These are phyloP conservation scores for Trametes villosa DNA, from an alignment of 768 basidiomycete genomes.

Conservation along the genomic window DNA sequence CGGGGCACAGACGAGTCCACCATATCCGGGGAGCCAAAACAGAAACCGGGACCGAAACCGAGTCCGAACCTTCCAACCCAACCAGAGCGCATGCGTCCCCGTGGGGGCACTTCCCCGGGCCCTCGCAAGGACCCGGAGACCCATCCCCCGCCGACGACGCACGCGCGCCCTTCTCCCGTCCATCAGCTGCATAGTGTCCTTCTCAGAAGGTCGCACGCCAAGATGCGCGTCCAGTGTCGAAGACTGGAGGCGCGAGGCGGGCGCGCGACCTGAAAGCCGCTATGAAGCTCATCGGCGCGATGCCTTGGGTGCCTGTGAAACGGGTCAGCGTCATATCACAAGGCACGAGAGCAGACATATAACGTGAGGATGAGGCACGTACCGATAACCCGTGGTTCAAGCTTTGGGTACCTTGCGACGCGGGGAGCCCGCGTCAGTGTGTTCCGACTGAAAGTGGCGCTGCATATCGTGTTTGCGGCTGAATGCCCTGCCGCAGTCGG, in stretches of 20 bases:
- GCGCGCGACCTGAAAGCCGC: conserved; percentile 13
- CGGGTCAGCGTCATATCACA: not conserved
- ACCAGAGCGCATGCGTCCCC: conserved; percentile 10
- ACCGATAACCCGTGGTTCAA: conserved; percentile 2
- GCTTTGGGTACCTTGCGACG: conserved; percentile 7
- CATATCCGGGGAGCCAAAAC: too few species aligned
- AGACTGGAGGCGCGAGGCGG: conserved; percentile 1
- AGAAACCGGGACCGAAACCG: too few species aligned
- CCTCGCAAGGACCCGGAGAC: not conserved
- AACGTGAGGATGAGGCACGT: not conserved
- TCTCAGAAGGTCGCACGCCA: conserved; percentile 10
- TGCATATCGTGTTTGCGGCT: conserved; percentile 18
- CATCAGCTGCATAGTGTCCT: conserved; percentile 19
- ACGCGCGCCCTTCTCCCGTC: conserved; percentile 12
- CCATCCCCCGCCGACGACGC: not conserved
- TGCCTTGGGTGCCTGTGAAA: conserved; percentile 5
- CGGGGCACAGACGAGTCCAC: too few species aligned
- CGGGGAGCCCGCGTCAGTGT: conserved; percentile 19
- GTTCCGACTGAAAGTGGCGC: conserved; percentile 14
- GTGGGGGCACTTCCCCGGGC: conserved; percentile 7
- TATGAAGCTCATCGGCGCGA: conserved; percentile 13
- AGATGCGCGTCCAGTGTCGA: conserved; percentile 1
- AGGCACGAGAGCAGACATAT: not conserved
- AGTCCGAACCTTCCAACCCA: not conserved
- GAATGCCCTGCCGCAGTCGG: conserved; percentile 3